Evolutionary conservation across 139 green algal genomes (phyloP).

Genomic region (Prasinococcaceae sp.): DNA sequence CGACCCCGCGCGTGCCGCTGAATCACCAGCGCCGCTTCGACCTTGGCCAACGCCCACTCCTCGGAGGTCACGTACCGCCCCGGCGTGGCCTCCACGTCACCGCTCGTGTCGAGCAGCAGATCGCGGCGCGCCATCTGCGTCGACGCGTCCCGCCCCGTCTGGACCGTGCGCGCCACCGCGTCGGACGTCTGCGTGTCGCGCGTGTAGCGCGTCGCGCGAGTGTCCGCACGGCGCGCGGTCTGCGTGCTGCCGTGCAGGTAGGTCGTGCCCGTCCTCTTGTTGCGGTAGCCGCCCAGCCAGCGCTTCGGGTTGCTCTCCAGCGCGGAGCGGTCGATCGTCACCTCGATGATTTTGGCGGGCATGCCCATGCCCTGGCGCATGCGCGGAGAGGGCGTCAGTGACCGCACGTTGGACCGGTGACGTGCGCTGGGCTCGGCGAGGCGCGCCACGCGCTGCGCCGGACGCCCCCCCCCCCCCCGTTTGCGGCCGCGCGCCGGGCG

Average conservation of each 20-base stretch:
- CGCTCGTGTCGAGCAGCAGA: constrained; percentile 35
- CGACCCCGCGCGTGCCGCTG: constrained; percentile 47
- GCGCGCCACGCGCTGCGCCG: too few relatives aligned
- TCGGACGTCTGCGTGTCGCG: constrained; percentile 48
- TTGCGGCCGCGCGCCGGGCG: too few relatives aligned
- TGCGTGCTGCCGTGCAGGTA: constrained; percentile 58
- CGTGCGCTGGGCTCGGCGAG: too few relatives aligned
- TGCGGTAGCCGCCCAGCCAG: constrained; percentile 50
- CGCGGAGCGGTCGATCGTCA: too few relatives aligned
- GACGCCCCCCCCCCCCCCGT: too few relatives aligned
- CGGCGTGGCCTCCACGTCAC: constrained; percentile 30
- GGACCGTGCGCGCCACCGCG: constrained; percentile 14
- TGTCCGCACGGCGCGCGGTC: constrained; percentile 43
- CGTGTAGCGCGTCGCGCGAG: too few relatives aligned
- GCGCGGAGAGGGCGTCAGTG: too few relatives aligned
- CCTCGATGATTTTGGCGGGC: too few relatives aligned
- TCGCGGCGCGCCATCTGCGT: constrained; percentile 61
- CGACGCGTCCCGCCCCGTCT: constrained; percentile 41
- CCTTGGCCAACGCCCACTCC: constrained; percentile 27
- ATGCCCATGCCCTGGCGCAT: too few relatives aligned
- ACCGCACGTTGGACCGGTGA: too few relatives aligned
- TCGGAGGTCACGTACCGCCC: constrained; percentile 42
- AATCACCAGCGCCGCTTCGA: constrained; percentile 32
- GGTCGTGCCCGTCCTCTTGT: constrained; percentile 37
- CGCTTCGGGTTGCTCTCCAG: too few relatives aligned